phyloP scores from a whole-genome alignment of 1,284 basidiomycete genomes.

The Albatrellus sp. region DNA sequence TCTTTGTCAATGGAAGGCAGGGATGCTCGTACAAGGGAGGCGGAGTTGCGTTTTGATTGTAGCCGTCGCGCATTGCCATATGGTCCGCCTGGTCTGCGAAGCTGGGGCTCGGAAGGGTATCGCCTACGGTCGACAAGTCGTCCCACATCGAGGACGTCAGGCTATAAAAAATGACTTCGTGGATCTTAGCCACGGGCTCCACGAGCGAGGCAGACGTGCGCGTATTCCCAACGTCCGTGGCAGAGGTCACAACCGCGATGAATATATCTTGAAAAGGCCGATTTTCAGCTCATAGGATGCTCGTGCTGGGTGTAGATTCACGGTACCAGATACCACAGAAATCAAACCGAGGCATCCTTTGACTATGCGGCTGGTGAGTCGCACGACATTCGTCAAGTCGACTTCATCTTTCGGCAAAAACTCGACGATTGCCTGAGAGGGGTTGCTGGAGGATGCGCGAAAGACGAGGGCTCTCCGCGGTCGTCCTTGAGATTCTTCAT shows the following conservation, averaged over 20 bases:
- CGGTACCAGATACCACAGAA: constrained; percentile 48
- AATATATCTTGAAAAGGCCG: constrained; percentile 50
- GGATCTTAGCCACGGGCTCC: constrained; percentile 62
- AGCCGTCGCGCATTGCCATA: constrained; percentile 21
- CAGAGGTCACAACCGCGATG: constrained; percentile 62
- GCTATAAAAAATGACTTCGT: constrained; percentile 70
- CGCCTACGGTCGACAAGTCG: constrained; percentile 39
- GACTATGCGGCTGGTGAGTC: constrained; percentile 51
- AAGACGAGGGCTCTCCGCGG: constrained; percentile 59
- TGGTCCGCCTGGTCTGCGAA: constrained; percentile 33
- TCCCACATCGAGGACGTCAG: constrained; percentile 64
- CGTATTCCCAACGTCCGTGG: constrained; percentile 70
- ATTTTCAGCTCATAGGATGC: neutral
- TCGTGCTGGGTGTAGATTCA: constrained; percentile 12
- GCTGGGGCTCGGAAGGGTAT: constrained; percentile 31
- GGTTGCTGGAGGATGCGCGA: constrained; percentile 43
- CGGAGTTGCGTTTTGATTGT: constrained; percentile 36
- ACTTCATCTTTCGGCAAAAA: constrained; percentile 66
- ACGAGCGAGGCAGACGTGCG: constrained; percentile 43
- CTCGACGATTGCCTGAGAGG: constrained; percentile 68
- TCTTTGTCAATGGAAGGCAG: constrained; percentile 81
- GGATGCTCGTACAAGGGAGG: constrained; percentile 73
- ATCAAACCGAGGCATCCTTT: constrained; percentile 79
- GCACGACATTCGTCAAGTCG: constrained; percentile 49
- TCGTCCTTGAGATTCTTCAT: constrained; percentile 46